Evolutionary conservation across 257 asterid species (phyloP), one percentile per base, ranked within the genome.

Genomic region (Nicotiana noctiflora): DNA sequence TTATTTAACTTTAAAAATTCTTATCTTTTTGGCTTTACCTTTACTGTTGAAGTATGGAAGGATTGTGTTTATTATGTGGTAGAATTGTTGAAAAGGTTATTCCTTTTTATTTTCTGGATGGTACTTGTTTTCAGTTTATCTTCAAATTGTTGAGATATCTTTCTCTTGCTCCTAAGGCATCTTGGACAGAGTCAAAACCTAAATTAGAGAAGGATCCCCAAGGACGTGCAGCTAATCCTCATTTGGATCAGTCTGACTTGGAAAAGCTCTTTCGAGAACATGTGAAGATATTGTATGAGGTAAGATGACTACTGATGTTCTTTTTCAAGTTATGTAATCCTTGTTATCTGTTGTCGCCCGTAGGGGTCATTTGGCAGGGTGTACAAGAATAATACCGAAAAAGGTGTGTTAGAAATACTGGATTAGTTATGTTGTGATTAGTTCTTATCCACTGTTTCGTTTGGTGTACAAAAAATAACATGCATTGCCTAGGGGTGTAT

Each of bases 191-290:
- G 81, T 89, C 96, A 67, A 95, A 90, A 90, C 81, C 94, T 34
- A 95, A 94, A 90, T 81, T 95, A 92, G 99, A 93, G 85, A 93
- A 91, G 92, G 99, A 95, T 86, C 97, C 99, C 82, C 99, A 95
- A 90, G 92, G 97, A 61, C 99, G 99, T 84, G 89, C 90, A 11
- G 92, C 90, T 70, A 91, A 95, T 89, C 93, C 97, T 59, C 90
- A 89, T 72, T 86, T 95, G 79, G 97, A 94, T 82, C 97, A 89
- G 83, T 90, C 97, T 14, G 98, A 95, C 86, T 70, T 90, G 67
- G 99, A 93, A 91, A 95, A 93, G 86, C 91, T 93, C 83, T 95
- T 95, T 85, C 92, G 99, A 25, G 99, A 95, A 79, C 99, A 95
- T 80, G 92, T 92, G 21, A 93, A 95, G 82, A 81, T 90, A 27